Evolutionary conservation across 495 filamentous ascomycete genomes (phyloP), one percentile per base, ranked within the genome.

Genomic region (Lentithecium fluviatile): DNA sequence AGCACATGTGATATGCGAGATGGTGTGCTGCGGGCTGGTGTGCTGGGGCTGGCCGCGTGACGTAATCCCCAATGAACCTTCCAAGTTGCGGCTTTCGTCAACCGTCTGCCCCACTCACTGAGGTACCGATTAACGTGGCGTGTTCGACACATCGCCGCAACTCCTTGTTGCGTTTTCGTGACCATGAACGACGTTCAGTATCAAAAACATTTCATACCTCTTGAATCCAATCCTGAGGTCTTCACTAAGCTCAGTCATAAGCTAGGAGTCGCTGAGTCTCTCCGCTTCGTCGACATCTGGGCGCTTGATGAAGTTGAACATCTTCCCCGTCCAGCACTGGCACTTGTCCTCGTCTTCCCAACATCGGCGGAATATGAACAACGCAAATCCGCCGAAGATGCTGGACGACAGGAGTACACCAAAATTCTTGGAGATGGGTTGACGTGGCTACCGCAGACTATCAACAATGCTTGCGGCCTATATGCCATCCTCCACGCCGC

Each of bases 391-490:
- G 75, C 75, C 42, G 53, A 71, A 19, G 65, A 62, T 25, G 3
- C 54, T 77, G 6, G 64, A 68, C 11, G 57, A 70, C 32, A 52
- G 56, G 26, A 70, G 69, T 29, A 70, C 75, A 26, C 65, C 0
- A 56, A 50, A 1, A 38, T 12, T 29, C 50, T 47, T 6, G 52
- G 56, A 29, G 53, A 69, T 13, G 57, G 46, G 6, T 62, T 73
- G 10, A 34, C 71, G 1, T 73, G 66, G 63, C 70, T 68, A 25
- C 66, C 69, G 48, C 73, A 75, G 46, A 75, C 64, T 6, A 75
- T 75, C 52, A 52, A 68, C 48, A 73, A 76, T 48, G 74, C 73
- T 2, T 76, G 71, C 47, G 73, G 73, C 0, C 57, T 75, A 3
- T 71, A 74, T 34, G 66, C 46, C 8, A 45, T 75, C 25, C 47